A percentile compares a stretch with the other conserved stretches of the same genome.
These are phyloP conservation scores for Ceratocystis variospora DNA, from an alignment of 2,329 filamentous ascomycete species.

Conservation along the genomic window DNA sequence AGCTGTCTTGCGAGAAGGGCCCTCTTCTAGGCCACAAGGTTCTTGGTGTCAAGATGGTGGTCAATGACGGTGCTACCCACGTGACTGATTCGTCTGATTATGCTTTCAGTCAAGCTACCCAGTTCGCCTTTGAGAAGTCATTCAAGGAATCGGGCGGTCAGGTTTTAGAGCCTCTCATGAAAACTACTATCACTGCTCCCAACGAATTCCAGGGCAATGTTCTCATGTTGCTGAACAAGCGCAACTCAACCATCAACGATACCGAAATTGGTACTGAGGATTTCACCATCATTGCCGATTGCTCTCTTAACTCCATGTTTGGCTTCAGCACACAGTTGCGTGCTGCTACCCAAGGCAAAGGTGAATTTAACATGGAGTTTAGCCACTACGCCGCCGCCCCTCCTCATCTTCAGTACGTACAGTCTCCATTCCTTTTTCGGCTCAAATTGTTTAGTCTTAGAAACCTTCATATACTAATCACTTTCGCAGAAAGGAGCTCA, in stretches of 20 bases:
- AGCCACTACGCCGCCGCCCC: slow-evolving; percentile 85
- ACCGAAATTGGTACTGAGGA: slow-evolving; percentile 90
- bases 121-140: slow-evolving; percentile 91
- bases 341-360: slow-evolving; percentile 93
- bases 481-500: slow-evolving; percentile 39
- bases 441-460: too few species aligned
- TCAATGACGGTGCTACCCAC: slow-evolving; percentile 94
- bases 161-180: slow-evolving; percentile 93
- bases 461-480: slow-evolving; percentile 22
- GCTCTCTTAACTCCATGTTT: slow-evolving; percentile 93
- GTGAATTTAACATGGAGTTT: slow-evolving; percentile 98
- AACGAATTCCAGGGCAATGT: slow-evolving; percentile 97
- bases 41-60: slow-evolving; percentile 75
- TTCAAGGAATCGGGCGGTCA: slow-evolving; percentile 69
- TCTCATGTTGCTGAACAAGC: slow-evolving; percentile 90
- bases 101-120: slow-evolving; percentile 86
- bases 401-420: slow-evolving; percentile 69
- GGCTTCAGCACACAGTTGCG: slow-evolving; percentile 85
- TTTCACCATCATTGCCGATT: slow-evolving; percentile 84
- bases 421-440: background rate
- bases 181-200: slow-evolving; percentile 89
- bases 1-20: slow-evolving; percentile 66
- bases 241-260: slow-evolving; percentile 86
- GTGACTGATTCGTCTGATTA: slow-evolving; percentile 96
- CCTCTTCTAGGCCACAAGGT: slow-evolving; percentile 88